Percentiles rank a stretch among this genome's conserved stretches.
Conservation (phyloP, 306 rosid genomes). For the Neltuma alba region DNA sequence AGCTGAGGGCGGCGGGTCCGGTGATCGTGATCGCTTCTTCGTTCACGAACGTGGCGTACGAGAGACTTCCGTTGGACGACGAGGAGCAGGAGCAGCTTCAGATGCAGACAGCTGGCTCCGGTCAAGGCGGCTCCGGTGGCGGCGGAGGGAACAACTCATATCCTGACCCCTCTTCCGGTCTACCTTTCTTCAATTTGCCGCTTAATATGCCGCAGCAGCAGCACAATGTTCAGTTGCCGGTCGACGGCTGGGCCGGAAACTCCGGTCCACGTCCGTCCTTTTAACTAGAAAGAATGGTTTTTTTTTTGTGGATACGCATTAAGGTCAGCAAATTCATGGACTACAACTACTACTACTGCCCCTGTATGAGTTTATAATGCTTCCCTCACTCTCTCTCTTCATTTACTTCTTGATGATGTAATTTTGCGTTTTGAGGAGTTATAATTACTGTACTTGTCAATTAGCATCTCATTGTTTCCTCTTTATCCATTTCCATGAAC, state of each 20-base stretch:
- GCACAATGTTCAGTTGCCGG: conserved; percentile 74
- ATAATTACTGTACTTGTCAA: conserved; percentile 6
- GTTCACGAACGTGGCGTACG: conserved; percentile 91
- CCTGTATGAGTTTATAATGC: conserved; percentile 20
- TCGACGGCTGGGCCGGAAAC: conserved; percentile 63
- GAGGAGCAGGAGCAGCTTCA: conserved; percentile 57
- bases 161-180: conserved; percentile 87
- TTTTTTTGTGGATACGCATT: conserved; percentile 13
- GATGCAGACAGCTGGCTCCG: conserved; percentile 48
- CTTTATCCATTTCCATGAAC: conserved; percentile 34
- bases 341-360: neutral
- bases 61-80: conserved; percentile 82
- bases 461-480: conserved; percentile 25
- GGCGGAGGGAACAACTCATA: conserved; percentile 48
- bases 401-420: conserved; percentile 28
- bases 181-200: conserved; percentile 91
- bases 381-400: neutral
- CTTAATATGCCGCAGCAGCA: conserved; percentile 71
- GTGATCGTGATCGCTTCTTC: conserved; percentile 90
- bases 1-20: conserved; percentile 82
- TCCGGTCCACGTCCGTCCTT: conserved; percentile 52
- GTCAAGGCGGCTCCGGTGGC: conserved; percentile 38
- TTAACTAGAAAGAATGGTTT: conserved; percentile 17
- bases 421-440: conserved; percentile 10
- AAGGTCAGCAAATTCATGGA: conserved; percentile 66